Conservation (phyloP, 2,329 filamentous ascomycete genomes). For the Stagonosporopsis rhizophila region DNA sequence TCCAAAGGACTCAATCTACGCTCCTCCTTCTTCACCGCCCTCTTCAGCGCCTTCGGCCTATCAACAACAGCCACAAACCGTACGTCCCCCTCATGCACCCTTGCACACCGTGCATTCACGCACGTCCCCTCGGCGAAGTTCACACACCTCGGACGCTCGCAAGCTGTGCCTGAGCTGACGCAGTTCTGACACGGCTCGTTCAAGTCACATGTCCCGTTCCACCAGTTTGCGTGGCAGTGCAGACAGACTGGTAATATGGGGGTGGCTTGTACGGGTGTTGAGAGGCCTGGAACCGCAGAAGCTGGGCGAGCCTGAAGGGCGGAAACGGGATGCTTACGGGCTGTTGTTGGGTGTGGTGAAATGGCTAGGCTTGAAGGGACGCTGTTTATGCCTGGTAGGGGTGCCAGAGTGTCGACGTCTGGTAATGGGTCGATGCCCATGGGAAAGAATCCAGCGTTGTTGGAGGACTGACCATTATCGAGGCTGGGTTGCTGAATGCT, state of each 20-base stretch:
- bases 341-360: neutral
- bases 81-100: neutral
- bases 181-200: constrained; percentile 18
- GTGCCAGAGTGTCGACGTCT: no score
- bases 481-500: neutral
- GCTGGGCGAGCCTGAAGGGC: neutral
- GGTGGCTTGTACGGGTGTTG: neutral
- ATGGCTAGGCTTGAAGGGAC: neutral
- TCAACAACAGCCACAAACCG: neutral
- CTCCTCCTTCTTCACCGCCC: constrained; percentile 1
- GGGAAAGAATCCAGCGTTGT: no score
- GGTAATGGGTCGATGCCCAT: no score
- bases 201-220: constrained; percentile 11
- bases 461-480: neutral
- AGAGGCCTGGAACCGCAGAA: neutral
- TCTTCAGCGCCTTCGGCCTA: constrained; percentile 12
- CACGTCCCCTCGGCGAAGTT: neutral
- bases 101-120: neutral
- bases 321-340: neutral
- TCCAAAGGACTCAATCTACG: neutral
- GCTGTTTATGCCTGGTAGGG: no score
- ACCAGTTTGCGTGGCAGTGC: constrained; percentile 16
- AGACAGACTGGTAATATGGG: constrained; percentile 1
- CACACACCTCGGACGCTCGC: constrained; percentile 6
- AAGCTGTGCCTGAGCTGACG: neutral